Evolutionary conservation across 345 rosid genomes (phyloP).

Genomic region (Populus davidiana): DNA sequence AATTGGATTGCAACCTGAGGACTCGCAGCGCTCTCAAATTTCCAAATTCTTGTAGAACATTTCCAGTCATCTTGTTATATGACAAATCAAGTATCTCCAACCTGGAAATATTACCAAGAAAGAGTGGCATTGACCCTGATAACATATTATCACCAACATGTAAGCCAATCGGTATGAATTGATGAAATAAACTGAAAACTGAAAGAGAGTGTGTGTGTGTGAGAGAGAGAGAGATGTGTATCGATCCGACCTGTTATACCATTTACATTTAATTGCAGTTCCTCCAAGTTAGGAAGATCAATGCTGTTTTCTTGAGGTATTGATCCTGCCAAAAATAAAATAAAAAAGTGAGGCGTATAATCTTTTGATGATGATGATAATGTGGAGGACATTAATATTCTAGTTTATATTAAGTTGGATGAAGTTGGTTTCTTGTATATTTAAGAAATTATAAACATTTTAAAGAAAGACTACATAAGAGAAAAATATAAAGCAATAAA

Average conservation of each 20-base stretch:
- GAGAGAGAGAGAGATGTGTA: too few species aligned
- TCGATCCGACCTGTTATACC: not conserved
- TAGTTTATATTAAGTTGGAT: not conserved
- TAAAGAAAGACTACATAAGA: too few species aligned
- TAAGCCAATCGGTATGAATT: not conserved
- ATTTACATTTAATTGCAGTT: not conserved
- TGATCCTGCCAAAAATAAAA: not conserved
- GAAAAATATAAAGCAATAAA: too few species aligned
- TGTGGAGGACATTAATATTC: not conserved
- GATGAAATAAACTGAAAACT: too few species aligned
- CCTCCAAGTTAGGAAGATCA: not conserved
- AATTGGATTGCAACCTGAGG: not conserved
- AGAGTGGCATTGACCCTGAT: not conserved
- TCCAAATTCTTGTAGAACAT: not conserved
- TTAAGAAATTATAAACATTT: too few species aligned
- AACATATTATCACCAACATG: too few species aligned
- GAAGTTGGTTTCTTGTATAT: not conserved
- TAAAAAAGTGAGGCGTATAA: not conserved
- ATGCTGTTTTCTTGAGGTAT: not conserved
- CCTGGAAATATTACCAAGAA: not conserved
- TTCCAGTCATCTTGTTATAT: not conserved
- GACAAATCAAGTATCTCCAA: not conserved
- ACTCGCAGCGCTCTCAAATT: not conserved
- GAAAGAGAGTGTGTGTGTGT: too few species aligned
- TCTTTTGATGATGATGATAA: not conserved